phyloP scores from a whole-genome alignment of 768 basidiomycete genomes.

The Tricholoma bakamatsutake region DNA sequence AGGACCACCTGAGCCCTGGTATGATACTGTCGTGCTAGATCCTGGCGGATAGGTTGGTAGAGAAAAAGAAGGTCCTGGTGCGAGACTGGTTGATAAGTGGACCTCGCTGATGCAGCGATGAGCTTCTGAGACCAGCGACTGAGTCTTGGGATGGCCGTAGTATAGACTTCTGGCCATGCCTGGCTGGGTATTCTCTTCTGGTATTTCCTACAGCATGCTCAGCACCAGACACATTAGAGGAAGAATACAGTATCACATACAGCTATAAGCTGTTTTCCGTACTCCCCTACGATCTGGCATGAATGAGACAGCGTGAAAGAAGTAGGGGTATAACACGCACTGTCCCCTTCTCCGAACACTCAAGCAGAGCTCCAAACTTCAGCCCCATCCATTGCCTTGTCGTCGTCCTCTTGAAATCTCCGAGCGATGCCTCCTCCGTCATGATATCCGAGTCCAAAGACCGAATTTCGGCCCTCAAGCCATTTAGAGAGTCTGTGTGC shows the following conservation, averaged over 20 bases:
- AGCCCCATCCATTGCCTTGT: constrained; percentile 68
- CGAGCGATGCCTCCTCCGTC: constrained; percentile 70
- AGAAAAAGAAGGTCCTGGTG: constrained; percentile 6
- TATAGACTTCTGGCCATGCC: constrained; percentile 75
- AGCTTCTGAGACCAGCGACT: constrained; percentile 59
- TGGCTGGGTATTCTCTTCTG: constrained; percentile 74
- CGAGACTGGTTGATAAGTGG: constrained; percentile 35
- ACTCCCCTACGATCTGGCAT: constrained; percentile 45
- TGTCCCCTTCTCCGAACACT: constrained; percentile 77
- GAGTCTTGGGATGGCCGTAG: constrained; percentile 56
- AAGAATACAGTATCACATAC: constrained; percentile 20
- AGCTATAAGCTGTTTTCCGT: constrained; percentile 45
- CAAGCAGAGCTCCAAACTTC: constrained; percentile 84
- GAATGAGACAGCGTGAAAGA: background rate
- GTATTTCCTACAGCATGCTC: constrained; percentile 52
- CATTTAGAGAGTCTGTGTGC: constrained; percentile 70
- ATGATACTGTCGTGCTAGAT: constrained; percentile 1
- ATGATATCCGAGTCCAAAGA: constrained; percentile 78
- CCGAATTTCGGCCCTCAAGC: constrained; percentile 71
- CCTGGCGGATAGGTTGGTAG: constrained; percentile 4
- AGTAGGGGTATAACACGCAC: constrained; percentile 24
- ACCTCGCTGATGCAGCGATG: constrained; percentile 50
- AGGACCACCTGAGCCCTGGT: constrained; percentile 4
- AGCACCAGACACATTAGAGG: background rate
- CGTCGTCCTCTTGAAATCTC: constrained; percentile 76